A percentile compares a stretch with the other conserved stretches of the same genome.
phyloP scores from a whole-genome alignment of 208 protist species.

The Acanthamoeba culbertsoni region DNA sequence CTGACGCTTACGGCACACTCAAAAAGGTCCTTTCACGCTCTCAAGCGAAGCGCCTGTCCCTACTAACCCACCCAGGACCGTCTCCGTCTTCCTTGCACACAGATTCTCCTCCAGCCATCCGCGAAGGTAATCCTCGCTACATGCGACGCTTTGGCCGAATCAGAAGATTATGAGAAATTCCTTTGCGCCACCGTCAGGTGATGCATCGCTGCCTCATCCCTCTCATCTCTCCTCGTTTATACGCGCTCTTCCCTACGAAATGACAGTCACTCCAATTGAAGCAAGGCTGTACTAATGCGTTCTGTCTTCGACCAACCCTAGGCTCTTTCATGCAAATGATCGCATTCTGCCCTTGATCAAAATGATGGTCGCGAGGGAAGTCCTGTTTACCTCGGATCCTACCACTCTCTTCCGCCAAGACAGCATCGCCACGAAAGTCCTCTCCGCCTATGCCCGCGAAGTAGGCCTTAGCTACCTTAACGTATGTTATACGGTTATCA shows the following conservation, averaged over 20 bases:
- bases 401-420: neutral
- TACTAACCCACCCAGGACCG: no score
- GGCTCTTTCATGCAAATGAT: neutral
- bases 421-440: constrained; percentile 5
- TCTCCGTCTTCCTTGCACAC: no score
- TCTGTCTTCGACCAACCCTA: neutral
- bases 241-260: neutral
- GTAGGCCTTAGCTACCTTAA: neutral
- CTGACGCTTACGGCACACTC: neutral
- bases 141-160: neutral
- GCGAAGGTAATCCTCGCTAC: neutral
- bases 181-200: neutral
- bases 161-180: neutral
- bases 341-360: neutral
- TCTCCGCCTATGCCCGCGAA: neutral
- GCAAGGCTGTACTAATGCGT: neutral
- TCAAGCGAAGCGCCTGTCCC: no score
- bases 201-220: neutral
- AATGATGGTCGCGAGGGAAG: neutral
- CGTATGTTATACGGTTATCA: neutral
- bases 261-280: no score
- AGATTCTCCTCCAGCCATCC: neutral
- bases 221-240: neutral
- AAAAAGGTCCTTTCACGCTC: neutral
- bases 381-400: neutral